These are phyloP conservation scores for Corymbia maculata DNA, from an alignment of 345 rosid genomes.

Conservation along the genomic window DNA sequence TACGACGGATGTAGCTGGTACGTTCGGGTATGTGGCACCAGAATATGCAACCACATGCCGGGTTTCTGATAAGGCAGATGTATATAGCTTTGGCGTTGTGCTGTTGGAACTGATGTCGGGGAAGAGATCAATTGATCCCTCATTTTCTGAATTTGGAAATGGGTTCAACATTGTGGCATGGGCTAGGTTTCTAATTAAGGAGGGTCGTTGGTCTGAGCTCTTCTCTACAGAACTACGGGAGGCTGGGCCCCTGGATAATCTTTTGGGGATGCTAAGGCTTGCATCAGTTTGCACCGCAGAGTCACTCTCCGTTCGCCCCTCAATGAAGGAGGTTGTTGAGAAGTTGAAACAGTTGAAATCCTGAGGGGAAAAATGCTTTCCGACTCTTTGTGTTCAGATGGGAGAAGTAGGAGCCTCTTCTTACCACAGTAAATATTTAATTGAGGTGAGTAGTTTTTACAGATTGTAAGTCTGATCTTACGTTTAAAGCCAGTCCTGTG, in stretches of 20 bases:
- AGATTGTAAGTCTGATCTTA: background rate
- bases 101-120: conserved; percentile 55
- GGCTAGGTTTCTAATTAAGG: conserved; percentile 49
- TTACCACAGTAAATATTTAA: background rate
- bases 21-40: conserved; percentile 72
- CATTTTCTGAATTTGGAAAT: conserved; percentile 49
- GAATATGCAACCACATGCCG: conserved; percentile 70
- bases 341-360: conserved; percentile 43
- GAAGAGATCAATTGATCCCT: conserved; percentile 60
- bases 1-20: conserved; percentile 67
- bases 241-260: conserved; percentile 33
- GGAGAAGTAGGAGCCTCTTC: background rate
- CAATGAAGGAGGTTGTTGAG: conserved; percentile 48
- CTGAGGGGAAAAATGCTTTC: background rate
- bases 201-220: conserved; percentile 35
- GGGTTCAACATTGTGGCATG: conserved; percentile 61
- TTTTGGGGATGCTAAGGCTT: conserved; percentile 36
- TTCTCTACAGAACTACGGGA: conserved; percentile 44
- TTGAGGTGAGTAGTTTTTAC: background rate
- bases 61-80: conserved; percentile 71
- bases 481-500: background rate
- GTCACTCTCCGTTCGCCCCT: conserved; percentile 36
- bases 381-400: background rate
- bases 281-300: conserved; percentile 51
- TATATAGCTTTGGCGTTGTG: conserved; percentile 62